Evolutionary conservation across 1,284 basidiomycete species (phyloP).

Genomic region (Apiotrichum akiyoshidainum): DNA sequence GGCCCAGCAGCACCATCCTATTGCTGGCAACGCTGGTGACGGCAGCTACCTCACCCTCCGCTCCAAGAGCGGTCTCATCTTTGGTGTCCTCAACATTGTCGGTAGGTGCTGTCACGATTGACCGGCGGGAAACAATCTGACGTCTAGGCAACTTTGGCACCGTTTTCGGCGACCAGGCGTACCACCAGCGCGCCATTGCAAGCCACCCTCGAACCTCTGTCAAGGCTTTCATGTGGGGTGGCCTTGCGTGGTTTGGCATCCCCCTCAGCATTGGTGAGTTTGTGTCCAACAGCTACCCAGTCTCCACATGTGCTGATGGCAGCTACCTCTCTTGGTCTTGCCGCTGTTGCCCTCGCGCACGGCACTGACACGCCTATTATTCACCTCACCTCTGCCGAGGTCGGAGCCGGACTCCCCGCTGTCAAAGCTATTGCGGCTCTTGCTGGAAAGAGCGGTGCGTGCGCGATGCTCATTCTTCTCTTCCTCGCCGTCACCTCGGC

Average conservation of each 20-base stretch:
- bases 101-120: no score
- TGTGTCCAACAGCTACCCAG: background rate
- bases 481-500: constrained; percentile 71
- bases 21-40: constrained; percentile 58
- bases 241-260: constrained; percentile 83
- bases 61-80: constrained; percentile 71
- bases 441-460: constrained; percentile 70
- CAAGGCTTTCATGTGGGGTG: constrained; percentile 82
- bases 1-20: constrained; percentile 53
- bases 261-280: constrained; percentile 58
- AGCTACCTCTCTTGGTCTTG: constrained; percentile 61
- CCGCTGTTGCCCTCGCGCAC: constrained; percentile 68
- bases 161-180: constrained; percentile 55
- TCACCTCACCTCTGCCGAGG: constrained; percentile 61
- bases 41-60: constrained; percentile 73
- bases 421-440: constrained; percentile 66
- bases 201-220: constrained; percentile 76
- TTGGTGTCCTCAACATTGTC: constrained; percentile 74
- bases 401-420: constrained; percentile 79
- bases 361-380: constrained; percentile 54
- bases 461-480: constrained; percentile 45
- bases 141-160: constrained; percentile 80
- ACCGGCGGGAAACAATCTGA: no score
- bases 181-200: constrained; percentile 79
- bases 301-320: background rate